Evolutionary conservation across 192 early-diverging fungal species (phyloP), one percentile per base, ranked within the genome.

Genomic region (Backusella circina): DNA sequence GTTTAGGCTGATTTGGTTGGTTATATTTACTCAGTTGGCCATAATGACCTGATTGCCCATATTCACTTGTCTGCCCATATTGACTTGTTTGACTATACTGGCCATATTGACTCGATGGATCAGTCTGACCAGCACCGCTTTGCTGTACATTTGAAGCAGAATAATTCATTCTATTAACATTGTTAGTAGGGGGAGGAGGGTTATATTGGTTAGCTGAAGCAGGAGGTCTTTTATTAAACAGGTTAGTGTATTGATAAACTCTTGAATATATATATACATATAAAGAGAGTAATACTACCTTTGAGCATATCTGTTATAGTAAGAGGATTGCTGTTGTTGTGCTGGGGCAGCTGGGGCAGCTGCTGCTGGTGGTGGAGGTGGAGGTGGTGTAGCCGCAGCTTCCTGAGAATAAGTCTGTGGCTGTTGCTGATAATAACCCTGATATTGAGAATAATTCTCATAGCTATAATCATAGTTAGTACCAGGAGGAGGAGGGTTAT

Each of bases 401-500:
- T 2, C 44, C 6, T 47, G 44, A n/a, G 44, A 15, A 47, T 47
- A 47, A 47, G 44, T 3, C 16, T 47, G 36, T 23, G 18, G 36
- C 10, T 47, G 64, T 23, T 57, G 51, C 28, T 66, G 26, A 47
- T 75, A 67, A 39, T 66, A 28, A 36, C 61, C 73, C 21, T 75
- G 65, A 31, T 75, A 31, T 65, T 50, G 67, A 67, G 67, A 35
- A 39, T 68, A 37, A 37, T 75, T 67, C 6, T 51, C 37, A 50
- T 75, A 67, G 69, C 47, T 70, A 65, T 57, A 37, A 50, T 75
- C 66, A 65, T 74, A 32, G 32, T 35, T 70, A 44, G 26, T 31
- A 30, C 35, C 68, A 16, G 77, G 65, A 70, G 75, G 28, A 32
- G 74, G 67, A 38, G 50, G 35, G 23, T 73, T 31, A 39, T 74